Evolutionary conservation across 805 yeast species (phyloP), one percentile per base, ranked within the genome.

Genomic region (Candida lessepsii): DNA sequence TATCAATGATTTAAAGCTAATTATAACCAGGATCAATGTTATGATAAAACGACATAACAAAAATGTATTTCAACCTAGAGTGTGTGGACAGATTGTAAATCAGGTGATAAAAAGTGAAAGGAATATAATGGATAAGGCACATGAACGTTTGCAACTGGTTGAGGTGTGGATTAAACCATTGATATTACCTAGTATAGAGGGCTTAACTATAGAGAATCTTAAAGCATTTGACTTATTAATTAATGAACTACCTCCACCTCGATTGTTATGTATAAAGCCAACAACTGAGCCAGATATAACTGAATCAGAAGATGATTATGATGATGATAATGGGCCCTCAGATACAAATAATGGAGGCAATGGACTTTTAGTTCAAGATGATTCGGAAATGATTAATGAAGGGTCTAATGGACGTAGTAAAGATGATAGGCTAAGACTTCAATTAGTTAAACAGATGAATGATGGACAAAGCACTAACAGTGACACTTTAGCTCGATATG

Each of bases 31-130:
- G 18, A 34, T 50, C 25, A 48, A 46, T 29, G 30, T 40, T 9
- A 35, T 45, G 24, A 36, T 48, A 9, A 51, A 53, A 33, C 43
- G 68, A 10, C 65, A 61, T 45, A 58, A 60, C 39, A 43, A 57
- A 16, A 51, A 46, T 35, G 38, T 50, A 29, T 65, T 59, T 51
- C 44, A 51, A 19, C 41, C 52, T 23, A 68, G 67, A 42, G 56
- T 61, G n/a, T 51, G 57, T 4, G 57, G 58, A 41, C 71, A 65
- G 38, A 58, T 68, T 1, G 60, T 58, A 15, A 68, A 59, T 43
- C 73, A 68, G 43, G 49, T 67, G 11, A 27, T 60, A 8, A 61
- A 63, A 46, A 44, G 54, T 31, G 73, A 68, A 40, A 50, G 52
- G 25, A 52, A 56, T 19, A 58, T 62, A 37, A 25, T 66, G 10